Percentiles rank a stretch among this genome's conserved stretches.
Evolutionary conservation across 805 yeast species (phyloP).

Genomic region (Yamadazyma endophytica): DNA sequence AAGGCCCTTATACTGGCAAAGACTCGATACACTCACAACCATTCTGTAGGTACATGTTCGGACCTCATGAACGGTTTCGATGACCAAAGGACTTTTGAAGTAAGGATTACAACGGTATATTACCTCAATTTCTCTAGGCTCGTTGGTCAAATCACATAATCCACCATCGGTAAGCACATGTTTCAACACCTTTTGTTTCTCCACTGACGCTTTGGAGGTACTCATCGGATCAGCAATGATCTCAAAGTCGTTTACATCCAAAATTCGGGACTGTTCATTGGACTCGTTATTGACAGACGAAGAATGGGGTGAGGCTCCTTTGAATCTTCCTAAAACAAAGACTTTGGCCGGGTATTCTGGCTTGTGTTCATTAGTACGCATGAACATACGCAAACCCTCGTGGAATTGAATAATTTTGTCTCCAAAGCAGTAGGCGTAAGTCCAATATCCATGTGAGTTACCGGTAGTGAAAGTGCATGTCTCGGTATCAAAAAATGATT

Average conservation of each 20-base stretch:
- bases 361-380: constrained; percentile 24
- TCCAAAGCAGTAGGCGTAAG: constrained; percentile 48
- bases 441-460: constrained; percentile 47
- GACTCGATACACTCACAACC: constrained; percentile 44
- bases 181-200: constrained; percentile 27
- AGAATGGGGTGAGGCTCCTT: constrained; percentile 13
- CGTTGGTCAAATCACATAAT: constrained; percentile 54
- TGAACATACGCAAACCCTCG: constrained; percentile 19
- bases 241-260: constrained; percentile 20
- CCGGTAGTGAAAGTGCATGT: constrained; percentile 22
- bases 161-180: constrained; percentile 46
- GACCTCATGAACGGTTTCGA: constrained; percentile 46
- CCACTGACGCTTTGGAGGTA: constrained; percentile 8
- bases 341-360: constrained; percentile 28
- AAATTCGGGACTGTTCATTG: constrained; percentile 11
- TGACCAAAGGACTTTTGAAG: constrained; percentile 10
- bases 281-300: constrained; percentile 19
- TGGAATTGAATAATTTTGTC: constrained; percentile 49
- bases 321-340: constrained; percentile 34
- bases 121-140: constrained; percentile 51
- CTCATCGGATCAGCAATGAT: constrained; percentile 19
- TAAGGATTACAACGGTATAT: constrained; percentile 51
- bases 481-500: constrained; percentile 16
- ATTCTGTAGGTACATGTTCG: constrained; percentile 57
- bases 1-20: constrained; percentile 43